Evolutionary conservation across 768 basidiomycete species (phyloP), one percentile per base, ranked within the genome.

Genomic region (Leucocoprinus leucothites): DNA sequence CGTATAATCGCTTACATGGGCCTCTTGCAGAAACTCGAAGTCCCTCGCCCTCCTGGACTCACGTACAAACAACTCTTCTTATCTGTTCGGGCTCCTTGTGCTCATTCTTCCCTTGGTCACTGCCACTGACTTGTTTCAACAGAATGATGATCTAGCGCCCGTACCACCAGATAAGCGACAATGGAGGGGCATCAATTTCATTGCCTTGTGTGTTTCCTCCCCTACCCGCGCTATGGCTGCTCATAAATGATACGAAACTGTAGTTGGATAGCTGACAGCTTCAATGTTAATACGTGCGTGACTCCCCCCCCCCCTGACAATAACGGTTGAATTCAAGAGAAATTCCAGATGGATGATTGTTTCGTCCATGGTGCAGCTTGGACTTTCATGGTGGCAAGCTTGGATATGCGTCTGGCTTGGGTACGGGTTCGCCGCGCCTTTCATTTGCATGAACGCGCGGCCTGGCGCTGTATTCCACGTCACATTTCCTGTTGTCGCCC

Each of bases 351-450:
- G 84, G 86, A 85, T 85, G 85, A 88, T 89, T 57, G 85, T 79
- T 0, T 87, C 85, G 25, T 84, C 85, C 11, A 87, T 89, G 87
- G 78, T 85, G 28, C 81, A 86, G 58, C 69, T 83, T 25, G 85
- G 86, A 2, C 76, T 91, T 26, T 85, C 85, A 0, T 91, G 87
- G 88, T 91, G 87, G 88, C 86, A 91, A 66, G 85, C 90, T 14
- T 89, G 90, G 87, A 76, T 92, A 50, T 90, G 85, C 57, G 86
- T 87, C 11, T 88, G 84, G 86, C 60, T 87, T 34, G 84, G 75
- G 44, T 87, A 75, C 66, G 80, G 64, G 1, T 57, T 83, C 53
- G 81, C 81, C 19, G 83, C 86, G 1, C 83, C 83, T 0, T 86
- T 94, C 70, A 78, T 93, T 57, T 84, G 85, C 22, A 66, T 88